Evolutionary conservation across 2,329 filamentous ascomycete genomes (phyloP).

Genomic region (Chalaropsis thielavioides): DNA sequence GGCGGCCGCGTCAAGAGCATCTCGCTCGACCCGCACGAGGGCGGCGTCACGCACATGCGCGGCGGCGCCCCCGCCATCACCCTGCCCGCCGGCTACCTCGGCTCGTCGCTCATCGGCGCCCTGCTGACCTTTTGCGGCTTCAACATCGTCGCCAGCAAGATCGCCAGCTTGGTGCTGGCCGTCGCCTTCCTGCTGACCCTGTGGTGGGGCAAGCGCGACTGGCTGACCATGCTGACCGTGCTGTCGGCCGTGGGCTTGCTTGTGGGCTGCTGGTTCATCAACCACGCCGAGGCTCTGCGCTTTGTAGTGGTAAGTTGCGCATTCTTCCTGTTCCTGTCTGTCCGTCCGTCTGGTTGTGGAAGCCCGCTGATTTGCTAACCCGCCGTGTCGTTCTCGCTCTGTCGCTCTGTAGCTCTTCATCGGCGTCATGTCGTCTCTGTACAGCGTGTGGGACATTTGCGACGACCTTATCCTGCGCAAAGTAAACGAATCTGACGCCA

Average conservation of each 20-base stretch:
- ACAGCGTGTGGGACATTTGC: constrained; percentile 75
- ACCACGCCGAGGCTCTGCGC: constrained; percentile 56
- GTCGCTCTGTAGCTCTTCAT: constrained; percentile 52
- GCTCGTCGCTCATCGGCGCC: constrained; percentile 61
- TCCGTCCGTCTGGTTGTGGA: background rate
- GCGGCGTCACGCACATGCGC: constrained; percentile 63
- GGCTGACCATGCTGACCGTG: constrained; percentile 60
- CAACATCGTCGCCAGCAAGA: constrained; percentile 64
- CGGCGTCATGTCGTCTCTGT: constrained; percentile 66
- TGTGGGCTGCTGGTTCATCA: constrained; percentile 66
- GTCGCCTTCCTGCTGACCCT: constrained; percentile 64
- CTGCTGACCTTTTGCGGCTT: constrained; percentile 68
- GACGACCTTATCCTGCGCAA: constrained; percentile 69
- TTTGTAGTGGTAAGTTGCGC: constrained; percentile 46
- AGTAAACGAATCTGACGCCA: constrained; percentile 66
- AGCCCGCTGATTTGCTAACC: background rate
- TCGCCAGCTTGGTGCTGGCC: constrained; percentile 59
- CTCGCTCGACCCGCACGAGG: constrained; percentile 41
- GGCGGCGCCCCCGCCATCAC: constrained; percentile 58
- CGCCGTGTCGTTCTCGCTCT: background rate
- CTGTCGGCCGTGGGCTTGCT: constrained; percentile 55
- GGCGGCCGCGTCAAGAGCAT: constrained; percentile 63
- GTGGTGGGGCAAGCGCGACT: constrained; percentile 69
- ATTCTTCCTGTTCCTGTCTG: constrained; percentile 8
- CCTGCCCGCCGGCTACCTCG: constrained; percentile 63